Percentiles rank a stretch among this genome's conserved stretches.
Conservation (phyloP, 1,284 basidiomycete species). For the Leccinum griseonigrum region DNA sequence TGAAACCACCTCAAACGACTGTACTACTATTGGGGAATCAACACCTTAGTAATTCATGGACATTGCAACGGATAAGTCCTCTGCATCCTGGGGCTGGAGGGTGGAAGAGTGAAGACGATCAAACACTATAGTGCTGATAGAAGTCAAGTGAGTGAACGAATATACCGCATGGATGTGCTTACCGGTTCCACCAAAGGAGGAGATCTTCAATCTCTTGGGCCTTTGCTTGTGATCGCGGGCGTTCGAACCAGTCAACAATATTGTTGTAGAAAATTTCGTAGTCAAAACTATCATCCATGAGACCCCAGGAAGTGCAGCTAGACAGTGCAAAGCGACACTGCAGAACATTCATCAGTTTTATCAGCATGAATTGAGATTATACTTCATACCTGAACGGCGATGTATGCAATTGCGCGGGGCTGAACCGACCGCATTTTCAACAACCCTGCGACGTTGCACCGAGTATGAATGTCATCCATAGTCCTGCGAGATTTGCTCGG, state of each 20-base stretch:
- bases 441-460: background rate
- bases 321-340: slow-evolving; percentile 1
- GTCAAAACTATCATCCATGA: background rate
- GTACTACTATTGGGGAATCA: background rate
- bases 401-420: background rate
- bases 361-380: background rate
- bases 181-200: background rate
- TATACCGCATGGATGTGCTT: background rate
- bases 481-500: background rate
- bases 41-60: background rate
- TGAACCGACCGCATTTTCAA: background rate
- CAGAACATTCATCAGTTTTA: background rate
- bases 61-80: background rate
- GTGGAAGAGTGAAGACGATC: background rate
- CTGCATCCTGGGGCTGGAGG: background rate
- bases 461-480: background rate
- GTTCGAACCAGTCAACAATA: background rate
- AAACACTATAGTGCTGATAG: background rate
- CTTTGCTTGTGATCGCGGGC: background rate
- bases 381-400: background rate
- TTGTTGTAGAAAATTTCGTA: background rate
- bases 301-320: background rate
- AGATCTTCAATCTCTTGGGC: background rate
- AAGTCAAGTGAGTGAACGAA: background rate
- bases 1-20: background rate